Evolutionary conservation across 2,329 filamentous ascomycete genomes (phyloP).

Genomic region (Cadophora sp.): DNA sequence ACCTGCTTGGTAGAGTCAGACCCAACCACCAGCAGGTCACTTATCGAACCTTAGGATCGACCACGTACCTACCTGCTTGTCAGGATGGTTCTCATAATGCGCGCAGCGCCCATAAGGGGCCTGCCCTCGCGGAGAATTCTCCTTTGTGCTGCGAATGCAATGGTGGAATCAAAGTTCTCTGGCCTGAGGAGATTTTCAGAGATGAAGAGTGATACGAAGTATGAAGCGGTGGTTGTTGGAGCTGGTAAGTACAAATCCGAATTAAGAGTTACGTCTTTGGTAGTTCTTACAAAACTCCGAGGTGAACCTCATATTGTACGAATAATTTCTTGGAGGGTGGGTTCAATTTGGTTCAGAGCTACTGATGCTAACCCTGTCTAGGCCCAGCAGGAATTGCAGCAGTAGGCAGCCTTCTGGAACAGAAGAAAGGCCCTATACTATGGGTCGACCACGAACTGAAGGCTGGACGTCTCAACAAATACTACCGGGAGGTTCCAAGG

Average conservation of each 20-base stretch:
- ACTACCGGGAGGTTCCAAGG: slow-evolving; percentile 66
- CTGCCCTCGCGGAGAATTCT: slow-evolving; percentile 7
- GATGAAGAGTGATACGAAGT: slow-evolving; percentile 40
- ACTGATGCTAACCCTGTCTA: slow-evolving; percentile 1
- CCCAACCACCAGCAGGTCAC: background rate
- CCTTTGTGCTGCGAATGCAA: slow-evolving; percentile 2
- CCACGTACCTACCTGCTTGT: background rate
- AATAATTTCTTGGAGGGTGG: background rate
- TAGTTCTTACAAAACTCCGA: background rate
- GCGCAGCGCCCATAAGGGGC: slow-evolving; percentile 15
- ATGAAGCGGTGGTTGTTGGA: slow-evolving; percentile 63
- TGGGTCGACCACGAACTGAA: slow-evolving; percentile 66
- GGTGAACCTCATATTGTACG: background rate
- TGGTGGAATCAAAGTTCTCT: background rate
- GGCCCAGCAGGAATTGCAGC: slow-evolving; percentile 65
- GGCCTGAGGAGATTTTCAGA: slow-evolving; percentile 18
- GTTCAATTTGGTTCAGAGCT: background rate
- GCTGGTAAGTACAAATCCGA: slow-evolving; percentile 40
- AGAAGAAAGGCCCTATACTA: slow-evolving; percentile 56
- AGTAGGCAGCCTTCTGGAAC: slow-evolving; percentile 66
- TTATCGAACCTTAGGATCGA: background rate
- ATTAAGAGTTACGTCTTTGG: background rate
- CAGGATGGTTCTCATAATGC: slow-evolving; percentile 18
- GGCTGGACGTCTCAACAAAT: slow-evolving; percentile 57
- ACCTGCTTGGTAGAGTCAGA: slow-evolving; percentile 2